phyloP scores from a whole-genome alignment of 768 basidiomycete genomes.

The Obba rivulosa region DNA sequence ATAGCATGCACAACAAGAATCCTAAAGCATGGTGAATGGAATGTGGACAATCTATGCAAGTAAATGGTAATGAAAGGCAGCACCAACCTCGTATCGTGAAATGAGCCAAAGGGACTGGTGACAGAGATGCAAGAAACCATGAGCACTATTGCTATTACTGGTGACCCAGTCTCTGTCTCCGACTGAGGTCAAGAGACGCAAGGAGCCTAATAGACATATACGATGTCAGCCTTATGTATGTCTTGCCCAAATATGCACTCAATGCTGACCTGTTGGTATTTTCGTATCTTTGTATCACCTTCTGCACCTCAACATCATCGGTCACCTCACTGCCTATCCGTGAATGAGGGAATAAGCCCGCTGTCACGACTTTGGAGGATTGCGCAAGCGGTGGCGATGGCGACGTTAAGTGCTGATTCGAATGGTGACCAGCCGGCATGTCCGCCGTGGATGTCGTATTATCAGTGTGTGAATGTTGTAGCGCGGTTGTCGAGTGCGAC shows the following conservation, averaged over 20 bases:
- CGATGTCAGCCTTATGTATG: too few relatives aligned
- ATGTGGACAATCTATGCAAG: neutral
- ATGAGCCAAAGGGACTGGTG: neutral
- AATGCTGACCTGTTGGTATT: constrained; percentile 54
- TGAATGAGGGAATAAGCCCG: neutral
- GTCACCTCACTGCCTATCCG: constrained; percentile 11
- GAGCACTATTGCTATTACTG: neutral
- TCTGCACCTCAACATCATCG: constrained; percentile 35
- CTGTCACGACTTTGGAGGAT: neutral
- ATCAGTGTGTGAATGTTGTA: too few relatives aligned
- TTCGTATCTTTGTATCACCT: constrained; percentile 58
- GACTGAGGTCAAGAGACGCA: constrained; percentile 60
- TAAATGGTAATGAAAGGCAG: neutral
- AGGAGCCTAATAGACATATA: constrained; percentile 44
- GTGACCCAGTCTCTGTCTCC: constrained; percentile 31
- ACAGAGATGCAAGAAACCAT: neutral
- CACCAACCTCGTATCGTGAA: neutral
- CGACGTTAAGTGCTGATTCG: neutral
- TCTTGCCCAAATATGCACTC: neutral
- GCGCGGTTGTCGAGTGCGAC: too few relatives aligned
- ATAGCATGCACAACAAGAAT: neutral
- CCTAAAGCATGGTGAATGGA: neutral
- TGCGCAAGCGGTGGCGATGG: neutral
- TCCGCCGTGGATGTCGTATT: neutral
- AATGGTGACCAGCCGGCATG: neutral